Evolutionary conservation across 2,329 filamentous ascomycete species (phyloP).

Genomic region (Alternaria brassicae): DNA sequence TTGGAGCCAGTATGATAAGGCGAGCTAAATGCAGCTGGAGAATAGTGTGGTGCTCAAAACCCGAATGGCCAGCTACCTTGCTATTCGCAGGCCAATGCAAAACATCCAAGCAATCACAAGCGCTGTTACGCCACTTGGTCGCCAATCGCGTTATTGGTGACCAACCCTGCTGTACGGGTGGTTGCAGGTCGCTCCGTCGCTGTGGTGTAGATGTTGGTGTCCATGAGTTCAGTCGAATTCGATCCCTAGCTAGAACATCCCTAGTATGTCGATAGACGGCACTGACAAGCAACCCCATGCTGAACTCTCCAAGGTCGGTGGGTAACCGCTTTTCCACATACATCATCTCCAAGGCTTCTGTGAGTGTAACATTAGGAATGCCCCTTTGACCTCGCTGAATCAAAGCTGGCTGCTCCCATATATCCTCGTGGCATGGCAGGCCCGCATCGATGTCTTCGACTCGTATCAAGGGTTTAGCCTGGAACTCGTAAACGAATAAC

Average conservation of each 20-base stretch:
- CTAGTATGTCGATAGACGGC: conserved; percentile 59
- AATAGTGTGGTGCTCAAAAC: conserved; percentile 62
- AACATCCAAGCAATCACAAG: conserved; percentile 61
- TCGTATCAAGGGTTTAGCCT: conserved; percentile 16
- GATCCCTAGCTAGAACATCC: conserved; percentile 57
- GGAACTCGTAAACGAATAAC: conserved; percentile 17
- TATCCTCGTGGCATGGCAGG: conserved; percentile 18
- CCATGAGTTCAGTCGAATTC: conserved; percentile 54
- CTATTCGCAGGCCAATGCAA: conserved; percentile 66
- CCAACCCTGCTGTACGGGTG: conserved; percentile 45
- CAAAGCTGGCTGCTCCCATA: conserved; percentile 13
- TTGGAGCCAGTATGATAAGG: conserved; percentile 60
- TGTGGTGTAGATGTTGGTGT: conserved; percentile 32
- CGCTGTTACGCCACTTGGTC: conserved; percentile 58
- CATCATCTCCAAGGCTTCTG: conserved; percentile 52
- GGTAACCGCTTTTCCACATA: conserved; percentile 60
- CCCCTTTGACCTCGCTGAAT: neutral
- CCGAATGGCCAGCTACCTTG: conserved; percentile 57
- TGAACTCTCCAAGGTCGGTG: conserved; percentile 57
- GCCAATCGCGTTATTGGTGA: conserved; percentile 57
- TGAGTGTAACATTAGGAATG: conserved; percentile 4
- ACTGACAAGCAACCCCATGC: conserved; percentile 58
- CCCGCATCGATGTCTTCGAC: conserved; percentile 11
- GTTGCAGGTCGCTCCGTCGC: conserved; percentile 10
- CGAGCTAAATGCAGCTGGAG: conserved; percentile 64